Conservation (phyloP, 352 stramenopile species). For the Phytophthora hybrid region DNA sequence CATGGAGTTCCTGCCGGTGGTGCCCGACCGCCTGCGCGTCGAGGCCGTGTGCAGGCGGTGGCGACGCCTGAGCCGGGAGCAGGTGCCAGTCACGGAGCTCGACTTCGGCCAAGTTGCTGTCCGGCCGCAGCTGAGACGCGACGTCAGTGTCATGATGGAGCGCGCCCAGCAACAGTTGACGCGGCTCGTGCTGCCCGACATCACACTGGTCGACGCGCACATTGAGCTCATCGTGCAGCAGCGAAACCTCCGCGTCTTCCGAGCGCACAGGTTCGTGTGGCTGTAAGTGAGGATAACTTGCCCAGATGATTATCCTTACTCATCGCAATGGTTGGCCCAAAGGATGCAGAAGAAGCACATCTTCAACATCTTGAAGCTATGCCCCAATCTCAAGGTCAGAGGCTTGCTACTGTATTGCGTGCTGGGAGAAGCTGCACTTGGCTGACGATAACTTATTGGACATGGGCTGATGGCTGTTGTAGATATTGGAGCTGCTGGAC, state of each 20-base stretch:
- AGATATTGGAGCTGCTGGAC: slow-evolving; percentile 72
- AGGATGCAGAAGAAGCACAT: slow-evolving; percentile 67
- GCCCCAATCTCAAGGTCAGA: slow-evolving; percentile 44
- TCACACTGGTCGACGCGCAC: slow-evolving; percentile 54
- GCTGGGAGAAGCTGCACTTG: slow-evolving; percentile 6
- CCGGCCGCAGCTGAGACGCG: slow-evolving; percentile 31
- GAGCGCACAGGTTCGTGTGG: slow-evolving; percentile 53
- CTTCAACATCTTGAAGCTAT: slow-evolving; percentile 50
- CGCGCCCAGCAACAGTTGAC: slow-evolving; percentile 45
- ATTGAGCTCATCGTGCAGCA: slow-evolving; percentile 51
- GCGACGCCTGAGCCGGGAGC: slow-evolving; percentile 45
- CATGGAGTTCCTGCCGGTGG: slow-evolving; percentile 56
- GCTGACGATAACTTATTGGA: slow-evolving; percentile 4
- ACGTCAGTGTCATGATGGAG: slow-evolving; percentile 52
- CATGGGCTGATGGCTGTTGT: neutral
- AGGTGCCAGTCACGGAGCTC: slow-evolving; percentile 54
- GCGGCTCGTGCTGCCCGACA: slow-evolving; percentile 52
- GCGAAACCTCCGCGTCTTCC: slow-evolving; percentile 48
- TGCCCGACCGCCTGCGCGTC: slow-evolving; percentile 60
- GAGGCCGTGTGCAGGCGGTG: slow-evolving; percentile 71
- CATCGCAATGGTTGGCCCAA: slow-evolving; percentile 16
- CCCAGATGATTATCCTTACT: slow-evolving; percentile 19
- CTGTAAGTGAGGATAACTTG: neutral
- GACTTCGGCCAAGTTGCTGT: slow-evolving; percentile 54
- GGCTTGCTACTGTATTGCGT: neutral